phyloP scores from a whole-genome alignment of 1,284 basidiomycete species.

The Neonothopanus nambi region DNA sequence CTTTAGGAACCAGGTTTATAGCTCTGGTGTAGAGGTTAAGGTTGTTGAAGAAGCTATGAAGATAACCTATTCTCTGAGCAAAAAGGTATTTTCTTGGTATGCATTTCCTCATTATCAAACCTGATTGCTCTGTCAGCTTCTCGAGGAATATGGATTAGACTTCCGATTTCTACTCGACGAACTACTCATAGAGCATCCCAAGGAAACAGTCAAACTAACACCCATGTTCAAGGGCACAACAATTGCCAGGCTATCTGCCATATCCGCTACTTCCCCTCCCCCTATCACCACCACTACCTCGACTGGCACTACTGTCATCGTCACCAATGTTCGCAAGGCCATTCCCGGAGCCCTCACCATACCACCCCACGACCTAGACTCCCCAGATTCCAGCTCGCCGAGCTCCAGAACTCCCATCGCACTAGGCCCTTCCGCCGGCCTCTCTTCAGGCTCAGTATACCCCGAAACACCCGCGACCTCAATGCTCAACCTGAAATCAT shows the following conservation, averaged over 20 bases:
- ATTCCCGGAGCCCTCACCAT: not conserved
- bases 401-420: too few species aligned
- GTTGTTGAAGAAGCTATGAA: constrained; percentile 76
- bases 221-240: constrained; percentile 25
- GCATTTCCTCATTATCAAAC: not conserved
- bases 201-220: constrained; percentile 29
- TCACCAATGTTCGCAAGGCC: not conserved
- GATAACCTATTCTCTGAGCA: constrained; percentile 77
- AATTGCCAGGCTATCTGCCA: constrained; percentile 5
- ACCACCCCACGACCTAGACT: not conserved
- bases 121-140: not conserved
- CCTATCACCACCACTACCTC: not conserved
- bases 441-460: constrained; percentile 10
- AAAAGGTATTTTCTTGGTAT: constrained; percentile 59
- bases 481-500: too few species aligned
- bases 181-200: constrained; percentile 59
- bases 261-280: constrained; percentile 19
- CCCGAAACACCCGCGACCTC: constrained; percentile 10
- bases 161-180: constrained; percentile 84
- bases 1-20: constrained; percentile 92
- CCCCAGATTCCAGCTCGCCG: too few species aligned
- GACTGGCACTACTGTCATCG: not conserved
- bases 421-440: not conserved
- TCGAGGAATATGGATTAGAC: constrained; percentile 86
- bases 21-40: constrained; percentile 67